These are phyloP conservation scores for Chrysoporthe deuterocubensis DNA, from an alignment of 2,329 filamentous ascomycete genomes.

Conservation along the genomic window DNA sequence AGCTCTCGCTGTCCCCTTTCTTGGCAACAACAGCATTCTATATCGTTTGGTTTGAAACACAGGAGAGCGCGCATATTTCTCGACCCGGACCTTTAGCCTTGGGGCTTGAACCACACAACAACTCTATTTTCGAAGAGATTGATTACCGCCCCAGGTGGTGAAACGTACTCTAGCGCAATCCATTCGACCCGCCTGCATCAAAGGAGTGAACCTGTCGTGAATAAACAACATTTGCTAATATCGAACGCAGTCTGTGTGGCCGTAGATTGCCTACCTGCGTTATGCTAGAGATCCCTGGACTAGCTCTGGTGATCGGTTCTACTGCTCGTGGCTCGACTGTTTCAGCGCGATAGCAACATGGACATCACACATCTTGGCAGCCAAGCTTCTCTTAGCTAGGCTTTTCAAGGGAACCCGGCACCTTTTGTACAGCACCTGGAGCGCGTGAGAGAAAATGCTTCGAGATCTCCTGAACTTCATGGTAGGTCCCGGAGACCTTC, in stretches of 20 bases:
- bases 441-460: neutral
- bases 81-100: too few species aligned
- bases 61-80: too few species aligned
- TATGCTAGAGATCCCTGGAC: too few species aligned
- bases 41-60: too few species aligned
- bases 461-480: slow-evolving; percentile 20
- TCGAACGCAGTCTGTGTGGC: neutral
- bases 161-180: too few species aligned
- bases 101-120: too few species aligned
- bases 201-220: too few species aligned
- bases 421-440: neutral
- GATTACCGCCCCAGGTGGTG: too few species aligned
- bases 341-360: slow-evolving; percentile 25
- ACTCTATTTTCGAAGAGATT: too few species aligned
- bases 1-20: neutral
- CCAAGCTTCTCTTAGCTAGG: neutral
- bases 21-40: too few species aligned
- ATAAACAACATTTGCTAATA: too few species aligned
- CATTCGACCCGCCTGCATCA: too few species aligned
- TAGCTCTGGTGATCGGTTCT: neutral
- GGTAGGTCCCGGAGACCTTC: slow-evolving; percentile 7
- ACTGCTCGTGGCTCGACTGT: slow-evolving; percentile 10
- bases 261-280: neutral
- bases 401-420: neutral
- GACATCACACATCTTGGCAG: slow-evolving; percentile 22